Base-by-base conservation (phyloP, 2,329 filamentous ascomycete genomes). In the Ceratocystis alfenasii region DNA sequence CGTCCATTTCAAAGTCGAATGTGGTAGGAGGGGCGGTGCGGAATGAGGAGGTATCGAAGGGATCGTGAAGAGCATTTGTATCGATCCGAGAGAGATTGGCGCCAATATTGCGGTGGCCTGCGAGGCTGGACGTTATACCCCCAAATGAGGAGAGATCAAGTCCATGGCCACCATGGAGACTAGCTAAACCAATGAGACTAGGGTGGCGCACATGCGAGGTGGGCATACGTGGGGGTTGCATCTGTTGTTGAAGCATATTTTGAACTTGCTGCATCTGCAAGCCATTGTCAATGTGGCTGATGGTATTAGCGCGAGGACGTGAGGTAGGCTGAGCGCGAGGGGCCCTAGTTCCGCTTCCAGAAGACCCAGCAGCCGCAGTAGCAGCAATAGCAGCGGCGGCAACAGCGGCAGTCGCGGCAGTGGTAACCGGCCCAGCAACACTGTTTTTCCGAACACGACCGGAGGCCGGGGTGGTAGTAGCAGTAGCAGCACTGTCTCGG, bases 241-340 rank as follows among this genome's bases (percentile, higher is more conserved):
- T 65, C 79, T 70, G 77, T 81, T 53, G 80, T 81, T 53, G 80
- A 78, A 57, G 80, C 77, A 71, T 83, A 85, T 63, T 82, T 81
- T 12, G 82, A 78, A 83, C 83, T 69, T 89, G 83, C 71, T 87
- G 89, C 74, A 95, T 83, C 50, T 87, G 84, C 25, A 46, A 36
- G 65, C 81, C 80, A 66, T 84, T 83, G 74, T 96, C 94, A 66
- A 97, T 85, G 74, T 97, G 92, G 73, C 92, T 94, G 72, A 99
- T 95, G 46, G 94, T 99, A 74, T 97, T 97, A 65, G 94, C 93
- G 71, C 94, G 82, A 25, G 93, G 94, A 70, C 94, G 83, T 45
- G 66, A 48, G 46, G 36, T 44, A 10, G 48, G 59, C 22, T 59
- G 48, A 25, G 36, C 44, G 15, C 57, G 25, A 20, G 36, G 28